phyloP scores from a whole-genome alignment of 2,329 filamentous ascomycete species.

The Lanzia echinophila region DNA sequence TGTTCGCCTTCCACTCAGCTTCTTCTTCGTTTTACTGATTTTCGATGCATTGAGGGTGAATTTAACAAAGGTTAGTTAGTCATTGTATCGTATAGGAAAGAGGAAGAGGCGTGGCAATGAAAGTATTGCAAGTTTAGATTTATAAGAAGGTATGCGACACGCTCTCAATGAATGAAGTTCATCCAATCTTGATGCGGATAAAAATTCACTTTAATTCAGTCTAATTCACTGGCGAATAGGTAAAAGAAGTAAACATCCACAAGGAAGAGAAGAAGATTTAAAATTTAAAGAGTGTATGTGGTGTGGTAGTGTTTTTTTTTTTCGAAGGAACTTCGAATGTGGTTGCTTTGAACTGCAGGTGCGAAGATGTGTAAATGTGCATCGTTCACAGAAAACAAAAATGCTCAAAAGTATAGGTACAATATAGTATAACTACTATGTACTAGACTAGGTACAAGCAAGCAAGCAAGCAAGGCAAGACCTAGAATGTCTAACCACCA shows the following conservation, averaged over 20 bases:
- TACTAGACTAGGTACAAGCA: too few relatives aligned
- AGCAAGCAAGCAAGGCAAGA: too few relatives aligned
- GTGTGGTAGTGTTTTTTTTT: too few relatives aligned
- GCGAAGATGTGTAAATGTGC: neutral
- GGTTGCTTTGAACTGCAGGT: neutral
- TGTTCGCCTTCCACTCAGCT: constrained; percentile 10
- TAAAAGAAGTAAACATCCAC: neutral
- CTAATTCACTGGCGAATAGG: neutral
- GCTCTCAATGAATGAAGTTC: neutral
- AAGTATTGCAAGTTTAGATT: neutral
- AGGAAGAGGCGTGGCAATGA: neutral
- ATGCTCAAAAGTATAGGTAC: too few relatives aligned
- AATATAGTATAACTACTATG: too few relatives aligned
- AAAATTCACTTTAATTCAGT: neutral
- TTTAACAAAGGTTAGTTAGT: neutral
- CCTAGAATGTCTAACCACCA: too few relatives aligned
- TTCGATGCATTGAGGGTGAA: constrained; percentile 22
- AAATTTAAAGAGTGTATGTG: too few relatives aligned
- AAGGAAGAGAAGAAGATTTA: neutral
- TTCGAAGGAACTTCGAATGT: neutral
- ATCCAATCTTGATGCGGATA: neutral
- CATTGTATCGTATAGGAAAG: neutral
- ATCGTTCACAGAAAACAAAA: neutral
- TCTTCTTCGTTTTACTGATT: constrained; percentile 16
- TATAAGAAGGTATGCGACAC: constrained; percentile 2